These are phyloP conservation scores for Colletotrichum noveboracense DNA, from an alignment of 2,329 filamentous ascomycete genomes.

Conservation along the genomic window DNA sequence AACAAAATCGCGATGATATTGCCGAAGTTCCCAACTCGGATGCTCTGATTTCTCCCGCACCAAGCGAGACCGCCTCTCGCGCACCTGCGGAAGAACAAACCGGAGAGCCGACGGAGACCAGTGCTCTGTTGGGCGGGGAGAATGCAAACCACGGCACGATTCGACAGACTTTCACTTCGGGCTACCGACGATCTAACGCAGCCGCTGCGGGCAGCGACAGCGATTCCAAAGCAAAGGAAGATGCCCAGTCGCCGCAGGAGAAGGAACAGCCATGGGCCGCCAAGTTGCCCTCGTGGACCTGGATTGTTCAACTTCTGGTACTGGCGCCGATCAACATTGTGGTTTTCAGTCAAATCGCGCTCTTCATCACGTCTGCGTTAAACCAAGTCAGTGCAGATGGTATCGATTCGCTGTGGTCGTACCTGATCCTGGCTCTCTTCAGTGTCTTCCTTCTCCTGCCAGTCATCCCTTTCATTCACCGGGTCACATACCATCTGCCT, in stretches of 20 bases:
- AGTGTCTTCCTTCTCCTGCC: constrained; percentile 78
- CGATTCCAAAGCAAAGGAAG: constrained; percentile 34
- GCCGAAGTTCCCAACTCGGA: constrained; percentile 34
- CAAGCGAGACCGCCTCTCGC: constrained; percentile 38
- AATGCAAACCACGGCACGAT: constrained; percentile 35
- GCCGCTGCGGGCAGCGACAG: constrained; percentile 24
- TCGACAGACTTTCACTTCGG: constrained; percentile 59
- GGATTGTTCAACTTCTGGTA: constrained; percentile 85
- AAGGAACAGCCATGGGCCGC: constrained; percentile 88
- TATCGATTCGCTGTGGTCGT: constrained; percentile 71
- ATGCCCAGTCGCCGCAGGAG: constrained; percentile 54
- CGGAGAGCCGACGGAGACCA: constrained; percentile 54
- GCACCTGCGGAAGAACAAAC: constrained; percentile 30
- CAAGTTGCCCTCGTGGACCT: constrained; percentile 80
- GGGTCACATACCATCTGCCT: constrained; percentile 83
- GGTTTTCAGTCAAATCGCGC: constrained; percentile 75
- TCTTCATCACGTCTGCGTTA: constrained; percentile 74
- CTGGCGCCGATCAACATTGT: constrained; percentile 80
- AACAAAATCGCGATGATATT: constrained; percentile 46
- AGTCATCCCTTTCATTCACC: constrained; percentile 83
- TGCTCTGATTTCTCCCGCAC: constrained; percentile 43
- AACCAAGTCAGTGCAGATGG: constrained; percentile 88
- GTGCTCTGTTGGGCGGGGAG: constrained; percentile 47
- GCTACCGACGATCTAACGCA: constrained; percentile 56
- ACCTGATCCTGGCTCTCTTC: constrained; percentile 71